phyloP scores from a whole-genome alignment of 2,329 filamentous ascomycete species.

The Paracoccidioides brasiliensis region DNA sequence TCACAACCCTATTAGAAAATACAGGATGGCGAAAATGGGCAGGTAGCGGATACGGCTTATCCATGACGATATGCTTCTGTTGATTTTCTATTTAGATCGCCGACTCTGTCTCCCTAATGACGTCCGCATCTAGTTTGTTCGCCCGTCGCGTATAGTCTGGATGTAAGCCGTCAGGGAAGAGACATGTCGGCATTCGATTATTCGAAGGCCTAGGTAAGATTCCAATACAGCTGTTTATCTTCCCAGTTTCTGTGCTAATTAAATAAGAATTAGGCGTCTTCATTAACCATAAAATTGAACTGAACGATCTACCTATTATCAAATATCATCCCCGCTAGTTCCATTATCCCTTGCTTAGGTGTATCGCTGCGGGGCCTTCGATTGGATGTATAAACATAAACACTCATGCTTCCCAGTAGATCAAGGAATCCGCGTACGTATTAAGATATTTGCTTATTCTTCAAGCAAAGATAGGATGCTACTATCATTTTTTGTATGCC shows the following conservation, averaged over 20 bases:
- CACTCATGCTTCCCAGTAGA: no score
- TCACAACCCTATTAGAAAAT: neutral
- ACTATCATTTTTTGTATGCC: neutral
- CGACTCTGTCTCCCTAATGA: constrained; percentile 3
- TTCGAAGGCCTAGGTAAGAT: constrained; percentile 6
- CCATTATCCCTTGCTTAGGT: neutral
- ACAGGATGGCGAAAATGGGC: neutral
- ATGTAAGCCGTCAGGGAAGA: neutral
- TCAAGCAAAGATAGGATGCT: neutral
- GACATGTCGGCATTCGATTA: constrained; percentile 9
- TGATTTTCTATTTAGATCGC: neutral
- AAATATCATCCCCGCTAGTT: neutral
- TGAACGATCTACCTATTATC: neutral
- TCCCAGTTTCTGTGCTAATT: neutral
- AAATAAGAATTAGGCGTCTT: neutral
- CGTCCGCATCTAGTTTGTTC: neutral
- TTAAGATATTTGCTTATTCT: neutral
- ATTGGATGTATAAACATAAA: no score
- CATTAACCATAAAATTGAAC: neutral
- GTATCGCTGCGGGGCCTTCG: no score
- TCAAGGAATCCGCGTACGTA: neutral
- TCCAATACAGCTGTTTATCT: neutral
- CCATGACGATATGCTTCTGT: neutral
- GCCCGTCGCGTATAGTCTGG: neutral
- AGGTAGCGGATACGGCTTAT: neutral